These are phyloP conservation scores for Colletotrichum gigasporum DNA, from an alignment of 2,329 filamentous ascomycete species.

Conservation along the genomic window DNA sequence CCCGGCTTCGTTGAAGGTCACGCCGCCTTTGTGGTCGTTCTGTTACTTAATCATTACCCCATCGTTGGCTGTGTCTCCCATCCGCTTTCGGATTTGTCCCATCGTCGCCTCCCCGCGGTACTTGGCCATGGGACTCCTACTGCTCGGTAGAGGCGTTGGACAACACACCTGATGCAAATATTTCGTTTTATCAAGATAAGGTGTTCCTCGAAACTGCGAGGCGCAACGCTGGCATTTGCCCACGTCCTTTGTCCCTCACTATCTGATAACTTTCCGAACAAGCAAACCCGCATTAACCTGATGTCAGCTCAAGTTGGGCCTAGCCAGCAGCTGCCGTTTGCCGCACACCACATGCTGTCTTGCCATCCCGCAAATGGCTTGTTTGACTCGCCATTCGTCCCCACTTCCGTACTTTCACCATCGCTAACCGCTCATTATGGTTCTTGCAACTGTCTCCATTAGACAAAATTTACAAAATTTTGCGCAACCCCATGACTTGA, in stretches of 20 bases:
- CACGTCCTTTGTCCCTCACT: slow-evolving; percentile 23
- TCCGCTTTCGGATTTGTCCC: slow-evolving; percentile 34
- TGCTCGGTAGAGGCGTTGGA: background rate
- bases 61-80: slow-evolving; percentile 25
- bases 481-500: slow-evolving; percentile 25
- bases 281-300: slow-evolving; percentile 12
- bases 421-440: slow-evolving; percentile 19
- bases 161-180: background rate
- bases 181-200: slow-evolving; percentile 15
- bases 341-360: slow-evolving; percentile 8
- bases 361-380: slow-evolving; percentile 19
- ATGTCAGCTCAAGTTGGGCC: slow-evolving; percentile 16
- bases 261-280: slow-evolving; percentile 1
- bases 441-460: slow-evolving; percentile 17
- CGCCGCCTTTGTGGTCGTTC: slow-evolving; percentile 12
- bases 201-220: background rate
- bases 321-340: background rate
- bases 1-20: slow-evolving; percentile 20
- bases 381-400: slow-evolving; percentile 29
- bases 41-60: slow-evolving; percentile 36
- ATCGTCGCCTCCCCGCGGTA: slow-evolving; percentile 33
- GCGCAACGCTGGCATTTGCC: slow-evolving; percentile 7
- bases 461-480: slow-evolving; percentile 31
- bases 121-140: too few relatives aligned
- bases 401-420: slow-evolving; percentile 32